Evolutionary conservation across 345 rosid species (phyloP).

Genomic region (Cochlearia excelsa): DNA sequence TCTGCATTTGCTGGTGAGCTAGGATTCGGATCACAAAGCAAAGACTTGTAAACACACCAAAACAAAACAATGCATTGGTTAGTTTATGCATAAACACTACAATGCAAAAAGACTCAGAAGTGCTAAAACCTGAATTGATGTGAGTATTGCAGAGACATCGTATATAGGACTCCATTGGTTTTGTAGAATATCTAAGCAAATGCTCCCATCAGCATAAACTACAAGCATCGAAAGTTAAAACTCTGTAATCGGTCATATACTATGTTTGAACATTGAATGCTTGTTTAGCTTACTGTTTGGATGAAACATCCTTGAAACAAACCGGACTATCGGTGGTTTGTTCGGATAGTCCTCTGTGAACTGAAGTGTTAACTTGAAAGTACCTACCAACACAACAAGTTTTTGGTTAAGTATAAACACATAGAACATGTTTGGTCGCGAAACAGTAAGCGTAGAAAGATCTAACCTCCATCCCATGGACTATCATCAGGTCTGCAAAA

Average conservation of each 20-base stretch:
- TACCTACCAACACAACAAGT: conserved; percentile 44
- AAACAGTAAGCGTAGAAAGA: conserved; percentile 2
- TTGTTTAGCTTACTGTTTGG: conserved; percentile 62
- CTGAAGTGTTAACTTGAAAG: conserved; percentile 71
- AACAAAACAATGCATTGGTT: too few species aligned
- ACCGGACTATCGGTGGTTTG: conserved; percentile 76
- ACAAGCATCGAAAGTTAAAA: background rate
- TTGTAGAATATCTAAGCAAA: conserved; percentile 80
- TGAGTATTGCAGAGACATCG: conserved; percentile 79
- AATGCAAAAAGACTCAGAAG: too few species aligned
- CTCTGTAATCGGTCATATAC: too few species aligned
- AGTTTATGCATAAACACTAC: too few species aligned
- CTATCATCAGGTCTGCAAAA: conserved; percentile 63
- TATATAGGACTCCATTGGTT: conserved; percentile 88
- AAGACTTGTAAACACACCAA: conserved; percentile 42
- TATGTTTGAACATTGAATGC: too few species aligned
- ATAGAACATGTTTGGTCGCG: background rate
- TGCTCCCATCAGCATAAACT: conserved; percentile 90
- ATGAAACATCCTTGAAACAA: conserved; percentile 83
- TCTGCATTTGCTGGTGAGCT: conserved; percentile 99
- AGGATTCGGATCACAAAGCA: conserved; percentile 95
- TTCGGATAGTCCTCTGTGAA: conserved; percentile 78
- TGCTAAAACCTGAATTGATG: conserved; percentile 67
- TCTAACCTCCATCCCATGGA: conserved; percentile 71
- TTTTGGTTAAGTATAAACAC: background rate